A percentile compares a stretch with the other conserved stretches of the same genome.
Conservation (phyloP, 139 green algal genomes). For the Micractinium conductrix region DNA sequence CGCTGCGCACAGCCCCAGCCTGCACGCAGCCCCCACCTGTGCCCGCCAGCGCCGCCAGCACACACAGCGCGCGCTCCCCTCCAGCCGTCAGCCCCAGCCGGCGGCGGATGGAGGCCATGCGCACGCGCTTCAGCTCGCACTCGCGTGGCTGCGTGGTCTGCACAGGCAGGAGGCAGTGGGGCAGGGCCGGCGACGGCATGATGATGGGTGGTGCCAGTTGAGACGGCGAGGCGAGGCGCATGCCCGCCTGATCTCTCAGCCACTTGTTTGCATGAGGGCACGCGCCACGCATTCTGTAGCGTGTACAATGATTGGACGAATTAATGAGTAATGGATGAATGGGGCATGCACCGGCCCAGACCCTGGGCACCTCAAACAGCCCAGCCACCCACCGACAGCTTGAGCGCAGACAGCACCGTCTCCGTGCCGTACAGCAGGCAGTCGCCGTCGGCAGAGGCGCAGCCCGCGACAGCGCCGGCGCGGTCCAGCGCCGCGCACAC, state of each 20-base stretch:
- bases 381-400: constrained; percentile 49
- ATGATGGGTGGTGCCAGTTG: no score
- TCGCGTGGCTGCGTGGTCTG: constrained; percentile 31
- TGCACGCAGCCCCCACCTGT: no score
- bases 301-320: no score
- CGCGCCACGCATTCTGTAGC: no score
- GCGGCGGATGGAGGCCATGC: constrained; percentile 21
- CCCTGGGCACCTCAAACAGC: no score
- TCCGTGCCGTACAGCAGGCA: constrained; percentile 77
- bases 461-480: constrained; percentile 59
- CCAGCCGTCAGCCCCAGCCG: constrained; percentile 37
- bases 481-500: constrained; percentile 71
- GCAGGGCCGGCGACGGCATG: no score
- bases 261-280: no score
- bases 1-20: no score
- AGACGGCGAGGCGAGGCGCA: no score
- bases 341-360: no score
- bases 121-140: constrained; percentile 27
- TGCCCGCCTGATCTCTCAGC: no score
- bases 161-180: background rate
- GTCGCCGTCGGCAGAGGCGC: constrained; percentile 69
- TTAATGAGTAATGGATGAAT: no score
- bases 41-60: constrained; percentile 43
- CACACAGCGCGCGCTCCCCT: constrained; percentile 30
- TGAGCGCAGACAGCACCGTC: constrained; percentile 57